Conservation (phyloP, 345 rosid species). For the Clarkia xantiana region DNA sequence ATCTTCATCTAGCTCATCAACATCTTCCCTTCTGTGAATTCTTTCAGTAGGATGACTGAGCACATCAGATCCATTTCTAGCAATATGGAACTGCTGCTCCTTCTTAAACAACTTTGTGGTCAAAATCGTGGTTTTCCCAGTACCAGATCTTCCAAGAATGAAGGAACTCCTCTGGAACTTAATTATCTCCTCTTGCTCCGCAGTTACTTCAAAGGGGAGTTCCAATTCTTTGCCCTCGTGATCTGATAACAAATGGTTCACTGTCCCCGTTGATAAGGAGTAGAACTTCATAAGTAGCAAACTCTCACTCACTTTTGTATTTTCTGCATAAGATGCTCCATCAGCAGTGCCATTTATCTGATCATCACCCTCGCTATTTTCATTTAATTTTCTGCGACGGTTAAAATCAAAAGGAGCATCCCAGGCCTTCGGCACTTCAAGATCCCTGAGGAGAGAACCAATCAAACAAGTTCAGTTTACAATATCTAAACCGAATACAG, state of each 20-base stretch:
- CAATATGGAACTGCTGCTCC: conserved; percentile 19
- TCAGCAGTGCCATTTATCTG: conserved; percentile 8
- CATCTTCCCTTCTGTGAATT: background rate
- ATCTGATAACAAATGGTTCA: conserved; percentile 25
- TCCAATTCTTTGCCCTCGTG: conserved; percentile 24
- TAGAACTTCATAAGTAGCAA: conserved; percentile 42
- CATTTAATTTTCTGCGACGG: conserved; percentile 8
- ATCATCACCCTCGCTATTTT: conserved; percentile 9
- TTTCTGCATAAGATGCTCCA: conserved; percentile 16
- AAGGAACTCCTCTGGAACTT: conserved; percentile 25
- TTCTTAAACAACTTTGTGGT: conserved; percentile 30
- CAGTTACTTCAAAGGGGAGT: conserved; percentile 39
- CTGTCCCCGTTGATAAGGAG: conserved; percentile 21
- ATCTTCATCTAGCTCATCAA: conserved; percentile 2
- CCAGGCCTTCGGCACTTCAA: conserved; percentile 37
- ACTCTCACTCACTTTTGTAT: conserved; percentile 34
- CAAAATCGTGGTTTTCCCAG: conserved; percentile 44
- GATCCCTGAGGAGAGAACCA: conserved; percentile 17
- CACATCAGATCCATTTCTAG: conserved; percentile 8
- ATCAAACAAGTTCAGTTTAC: background rate
- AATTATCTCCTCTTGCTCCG: conserved; percentile 27
- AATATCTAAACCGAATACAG: background rate
- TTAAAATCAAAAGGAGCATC: conserved; percentile 13
- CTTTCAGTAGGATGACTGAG: too few relatives aligned
- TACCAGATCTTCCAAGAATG: conserved; percentile 43